Percentiles rank a stretch among this genome's conserved stretches.
These are phyloP conservation scores for Erigeron philadelphicus DNA, from an alignment of 140 eudicot species.

Conservation along the genomic window DNA sequence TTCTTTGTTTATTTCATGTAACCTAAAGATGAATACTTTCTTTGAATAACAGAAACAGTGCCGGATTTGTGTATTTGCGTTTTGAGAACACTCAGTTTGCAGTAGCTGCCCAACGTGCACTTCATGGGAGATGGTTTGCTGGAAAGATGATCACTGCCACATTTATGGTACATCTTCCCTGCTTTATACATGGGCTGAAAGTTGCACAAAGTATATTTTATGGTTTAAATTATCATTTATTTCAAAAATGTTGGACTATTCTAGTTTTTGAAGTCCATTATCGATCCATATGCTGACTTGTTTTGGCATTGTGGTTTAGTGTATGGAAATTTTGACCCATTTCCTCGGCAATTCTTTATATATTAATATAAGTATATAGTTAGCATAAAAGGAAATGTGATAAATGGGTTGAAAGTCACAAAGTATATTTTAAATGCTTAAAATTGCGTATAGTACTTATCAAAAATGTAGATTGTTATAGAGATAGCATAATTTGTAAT, in stretches of 20 bases:
- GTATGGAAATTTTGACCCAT: too few relatives aligned
- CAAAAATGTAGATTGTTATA: too few relatives aligned
- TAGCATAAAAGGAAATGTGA: too few relatives aligned
- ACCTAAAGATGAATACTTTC: constrained; percentile 13
- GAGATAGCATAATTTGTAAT: too few relatives aligned
- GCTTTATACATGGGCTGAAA: not conserved
- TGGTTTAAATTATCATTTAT: not conserved
- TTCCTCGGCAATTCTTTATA: too few relatives aligned
- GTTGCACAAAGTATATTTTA: not conserved
- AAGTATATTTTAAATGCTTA: too few relatives aligned
- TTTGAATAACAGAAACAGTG: constrained; percentile 51
- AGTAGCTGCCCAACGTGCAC: constrained; percentile 64
- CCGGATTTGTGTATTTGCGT: constrained; percentile 71
- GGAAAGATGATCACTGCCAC: constrained; percentile 92
- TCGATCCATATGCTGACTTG: too few relatives aligned
- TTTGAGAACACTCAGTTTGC: constrained; percentile 69
- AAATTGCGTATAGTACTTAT: too few relatives aligned
- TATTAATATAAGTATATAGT: too few relatives aligned
- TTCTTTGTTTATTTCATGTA: not conserved
- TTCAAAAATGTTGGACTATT: not conserved
- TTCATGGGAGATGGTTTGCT: constrained; percentile 95
- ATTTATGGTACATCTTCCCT: constrained; percentile 50
- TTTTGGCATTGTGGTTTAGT: too few relatives aligned
- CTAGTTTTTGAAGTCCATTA: too few relatives aligned
- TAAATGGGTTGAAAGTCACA: too few relatives aligned